These are phyloP conservation scores for Cytospora piceae DNA, from an alignment of 2,329 filamentous ascomycete genomes.

Conservation along the genomic window DNA sequence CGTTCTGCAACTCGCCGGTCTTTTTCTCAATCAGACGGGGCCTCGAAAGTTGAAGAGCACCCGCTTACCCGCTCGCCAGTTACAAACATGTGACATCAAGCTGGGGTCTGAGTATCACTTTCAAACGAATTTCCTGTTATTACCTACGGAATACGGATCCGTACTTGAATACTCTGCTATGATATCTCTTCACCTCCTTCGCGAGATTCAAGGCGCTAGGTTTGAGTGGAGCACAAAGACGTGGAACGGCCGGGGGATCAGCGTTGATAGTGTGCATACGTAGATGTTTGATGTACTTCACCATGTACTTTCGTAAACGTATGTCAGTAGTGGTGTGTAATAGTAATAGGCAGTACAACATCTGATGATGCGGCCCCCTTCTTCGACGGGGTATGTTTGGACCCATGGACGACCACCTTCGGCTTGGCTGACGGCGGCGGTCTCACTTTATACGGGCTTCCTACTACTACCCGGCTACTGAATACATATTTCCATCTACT, in stretches of 20 bases:
- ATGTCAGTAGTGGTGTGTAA: constrained; percentile 15
- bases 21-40: constrained; percentile 23
- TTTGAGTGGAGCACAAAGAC: constrained; percentile 20
- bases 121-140: constrained; percentile 11
- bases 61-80: constrained; percentile 12
- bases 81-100: constrained; percentile 25
- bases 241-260: constrained; percentile 16
- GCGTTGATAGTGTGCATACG: not conserved
- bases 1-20: constrained; percentile 24
- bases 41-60: constrained; percentile 9
- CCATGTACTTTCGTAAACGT: not conserved
- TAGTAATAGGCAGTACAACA: constrained; percentile 15
- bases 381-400: not conserved
- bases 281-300: not conserved
- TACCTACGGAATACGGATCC: too few species aligned
- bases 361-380: constrained; percentile 14
- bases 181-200: constrained; percentile 10
- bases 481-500: not conserved
- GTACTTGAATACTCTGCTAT: too few species aligned
- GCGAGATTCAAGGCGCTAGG: constrained; percentile 25
- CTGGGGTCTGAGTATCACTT: constrained; percentile 23
- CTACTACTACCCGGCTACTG: not conserved
- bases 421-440: not conserved
- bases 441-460: not conserved
- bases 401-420: not conserved